Base-by-base conservation (phyloP, 2,329 filamentous ascomycete species). In the Emericellopsis atlantica region DNA sequence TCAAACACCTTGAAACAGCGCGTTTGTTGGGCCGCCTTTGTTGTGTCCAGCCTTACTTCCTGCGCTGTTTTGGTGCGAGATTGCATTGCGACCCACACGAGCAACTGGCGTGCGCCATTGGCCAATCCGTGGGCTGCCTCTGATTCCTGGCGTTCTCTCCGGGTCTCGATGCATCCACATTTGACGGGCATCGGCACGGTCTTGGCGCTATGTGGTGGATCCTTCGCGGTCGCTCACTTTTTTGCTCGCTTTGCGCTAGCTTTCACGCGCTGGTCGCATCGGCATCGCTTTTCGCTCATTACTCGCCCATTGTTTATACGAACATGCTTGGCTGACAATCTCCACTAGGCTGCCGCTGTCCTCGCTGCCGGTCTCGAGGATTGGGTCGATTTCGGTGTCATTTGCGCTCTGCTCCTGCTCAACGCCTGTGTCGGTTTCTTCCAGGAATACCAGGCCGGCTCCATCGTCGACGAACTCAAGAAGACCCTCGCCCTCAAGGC, bases 371-470 rank as follows among this genome's bases (percentile, higher is more conserved):
- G 84, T 77, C 76, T 94, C 34, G 64, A 84, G 62, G 84, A 92
- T 54, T 94, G 87, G 87, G 83, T 94, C 48, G 87, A 94, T 68
- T 90, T 94, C 55, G 87, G 85, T 71, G 86, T 94, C 56, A 94
- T 94, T 51, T 87, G 82, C 61, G 86, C 68, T 55, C 72, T 93
- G 39, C 74, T 94, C 9, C 60, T 93, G 49, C 81, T 94, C 48
- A 94, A 94, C 67, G 87, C 87, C 34, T 67, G 65, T 48, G 87
- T 94, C 48, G 86, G 87, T 65, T 94, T 93, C 64, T 69, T 89
- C 45, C 87, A 94, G 61, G 87, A 94, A 66, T 93, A 74, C 64
- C 85, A 93, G 64, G 87, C 87, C 46, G 87, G 84, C 58, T 89
- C 83, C 42, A 92, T 93, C 48, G 86, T 94, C 64, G 85, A 90